Evolutionary conservation across 2,329 filamentous ascomycete genomes (phyloP).

Genomic region (Meredithiella fracta): DNA sequence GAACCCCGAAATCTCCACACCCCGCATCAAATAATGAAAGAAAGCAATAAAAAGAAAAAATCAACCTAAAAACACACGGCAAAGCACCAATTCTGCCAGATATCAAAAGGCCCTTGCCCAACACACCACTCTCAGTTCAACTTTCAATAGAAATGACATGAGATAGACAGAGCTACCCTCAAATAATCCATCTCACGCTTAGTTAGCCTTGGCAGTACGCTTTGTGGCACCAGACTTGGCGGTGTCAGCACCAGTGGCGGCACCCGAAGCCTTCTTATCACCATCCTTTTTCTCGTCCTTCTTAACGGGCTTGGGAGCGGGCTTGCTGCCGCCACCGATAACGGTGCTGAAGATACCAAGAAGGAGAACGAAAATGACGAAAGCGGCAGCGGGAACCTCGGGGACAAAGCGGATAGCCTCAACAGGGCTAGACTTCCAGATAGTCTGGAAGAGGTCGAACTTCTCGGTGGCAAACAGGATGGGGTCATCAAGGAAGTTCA

Average conservation of each 20-base stretch:
- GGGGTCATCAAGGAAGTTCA: constrained; percentile 83
- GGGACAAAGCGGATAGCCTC: constrained; percentile 79
- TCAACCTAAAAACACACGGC: background rate
- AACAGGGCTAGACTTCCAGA: constrained; percentile 66
- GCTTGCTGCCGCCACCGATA: constrained; percentile 40
- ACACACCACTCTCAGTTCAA: background rate
- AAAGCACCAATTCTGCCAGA: background rate
- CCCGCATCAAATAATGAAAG: background rate
- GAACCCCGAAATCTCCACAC: constrained; percentile 10
- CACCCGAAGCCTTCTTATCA: constrained; percentile 48
- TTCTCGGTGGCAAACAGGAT: constrained; percentile 81
- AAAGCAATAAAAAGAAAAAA: constrained; percentile 4
- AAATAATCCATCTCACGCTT: background rate
- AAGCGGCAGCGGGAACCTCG: constrained; percentile 71
- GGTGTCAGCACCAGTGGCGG: constrained; percentile 48
- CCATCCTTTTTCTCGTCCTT: constrained; percentile 49
- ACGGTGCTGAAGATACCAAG: constrained; percentile 54
- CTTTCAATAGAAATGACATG: background rate
- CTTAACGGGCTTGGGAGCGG: constrained; percentile 56
- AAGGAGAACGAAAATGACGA: constrained; percentile 51
- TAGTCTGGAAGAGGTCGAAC: constrained; percentile 73
- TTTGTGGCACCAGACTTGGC: constrained; percentile 58
- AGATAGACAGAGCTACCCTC: background rate
- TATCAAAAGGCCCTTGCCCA: background rate
- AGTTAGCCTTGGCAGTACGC: constrained; percentile 34